Evolutionary conservation across 2,329 filamentous ascomycete species (phyloP).

Genomic region (Colletotrichum theobromicola): DNA sequence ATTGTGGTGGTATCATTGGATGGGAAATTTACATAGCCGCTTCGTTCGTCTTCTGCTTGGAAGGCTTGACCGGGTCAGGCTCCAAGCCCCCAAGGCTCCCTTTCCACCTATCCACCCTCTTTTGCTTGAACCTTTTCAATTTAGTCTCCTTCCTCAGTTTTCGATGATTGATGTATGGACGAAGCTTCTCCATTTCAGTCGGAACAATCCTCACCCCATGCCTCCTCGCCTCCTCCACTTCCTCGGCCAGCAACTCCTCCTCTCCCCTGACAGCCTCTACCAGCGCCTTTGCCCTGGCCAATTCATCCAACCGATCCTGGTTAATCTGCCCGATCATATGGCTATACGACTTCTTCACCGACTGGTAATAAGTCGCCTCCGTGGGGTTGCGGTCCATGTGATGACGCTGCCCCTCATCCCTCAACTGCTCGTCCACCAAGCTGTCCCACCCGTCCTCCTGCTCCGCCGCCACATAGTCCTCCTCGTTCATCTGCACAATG

Average conservation of each 20-base stretch:
- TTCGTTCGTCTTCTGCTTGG: too few relatives aligned
- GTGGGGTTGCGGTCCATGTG: not conserved
- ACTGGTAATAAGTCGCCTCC: not conserved
- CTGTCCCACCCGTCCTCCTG: slow-evolving; percentile 57
- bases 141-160: not conserved
- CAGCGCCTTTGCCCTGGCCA: slow-evolving; percentile 46
- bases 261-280: slow-evolving; percentile 39
- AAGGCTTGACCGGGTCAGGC: not conserved
- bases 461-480: slow-evolving; percentile 35
- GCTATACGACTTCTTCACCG: slow-evolving; percentile 10
- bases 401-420: not conserved
- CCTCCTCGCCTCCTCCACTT: slow-evolving; percentile 27
- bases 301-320: slow-evolving; percentile 39
- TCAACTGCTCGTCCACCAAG: slow-evolving; percentile 30
- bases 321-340: slow-evolving; percentile 26
- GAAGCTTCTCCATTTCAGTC: not conserved
- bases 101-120: not conserved
- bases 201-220: slow-evolving; percentile 15
- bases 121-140: not conserved
- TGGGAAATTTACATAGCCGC: not conserved
- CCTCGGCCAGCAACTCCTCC: slow-evolving; percentile 34
- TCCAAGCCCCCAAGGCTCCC: not conserved
- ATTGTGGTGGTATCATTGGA: not conserved
- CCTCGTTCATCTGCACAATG: slow-evolving; percentile 24
- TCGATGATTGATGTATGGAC: not conserved